Base-by-base conservation (phyloP, 2,329 filamentous ascomycete genomes). In the Penicillium paneum region DNA sequence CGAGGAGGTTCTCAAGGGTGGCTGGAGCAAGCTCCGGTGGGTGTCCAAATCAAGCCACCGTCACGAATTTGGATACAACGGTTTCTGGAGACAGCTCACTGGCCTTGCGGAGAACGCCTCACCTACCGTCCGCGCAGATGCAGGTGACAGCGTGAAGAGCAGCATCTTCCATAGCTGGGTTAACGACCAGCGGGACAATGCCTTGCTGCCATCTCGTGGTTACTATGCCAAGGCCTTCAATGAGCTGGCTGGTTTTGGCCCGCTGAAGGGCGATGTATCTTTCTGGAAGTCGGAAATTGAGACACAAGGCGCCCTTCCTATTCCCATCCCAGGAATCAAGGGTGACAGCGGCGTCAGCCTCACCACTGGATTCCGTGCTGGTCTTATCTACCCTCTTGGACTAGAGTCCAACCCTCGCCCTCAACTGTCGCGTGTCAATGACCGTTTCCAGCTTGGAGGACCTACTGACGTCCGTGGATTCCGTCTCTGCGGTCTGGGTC, bases 401-500 rank as follows among this genome's bases (percentile, higher is more conserved):
- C 76, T 88, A 8, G 84, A 84, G 7, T 77, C 76, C 40, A 68
- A 63, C 46, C 80, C 49, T 66, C 76, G 77, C 19, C 81, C 87
- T 0, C 79, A 82, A 24, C 83, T 87, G 5, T 95, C 90, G 62
- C 85, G 90, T 29, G 83, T 97, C 67, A 97, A 95, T 70, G 94
- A 99, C 72, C 90, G 94, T 41, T 99, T 99, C 78, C 86, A 91
- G 67, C 88, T 99, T 31, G 94, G 94, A 40, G 94, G 94, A 0
- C 93, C 94, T 3, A 96, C 91, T 3, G 93, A 96, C 68, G 90
- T 99, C 13, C 89, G 94, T 52, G 94, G 94, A 2, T 99, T 99
- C 80, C 87, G 91, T 55, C 83, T 96, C 21, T 89, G 88, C 19
- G 94, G 94, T 1, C 81, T 99, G 6, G 94, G 94, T 8, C 92